Percentiles rank a stretch among this genome's conserved stretches.
phyloP scores from a whole-genome alignment of 208 protist genomes.

The Leishmania tarentolae region DNA sequence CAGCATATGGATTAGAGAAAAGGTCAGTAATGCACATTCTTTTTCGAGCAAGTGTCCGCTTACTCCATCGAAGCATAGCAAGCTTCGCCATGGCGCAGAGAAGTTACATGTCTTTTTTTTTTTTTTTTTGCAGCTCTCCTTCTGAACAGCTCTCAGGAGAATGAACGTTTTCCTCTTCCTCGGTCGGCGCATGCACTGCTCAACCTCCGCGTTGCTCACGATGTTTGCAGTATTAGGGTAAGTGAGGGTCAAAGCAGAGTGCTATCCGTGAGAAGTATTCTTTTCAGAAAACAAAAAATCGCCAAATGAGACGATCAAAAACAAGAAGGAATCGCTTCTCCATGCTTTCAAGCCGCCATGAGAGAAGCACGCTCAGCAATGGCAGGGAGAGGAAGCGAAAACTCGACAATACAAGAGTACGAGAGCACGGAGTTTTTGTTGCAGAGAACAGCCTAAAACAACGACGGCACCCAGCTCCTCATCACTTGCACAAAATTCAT shows the following conservation, averaged over 20 bases:
- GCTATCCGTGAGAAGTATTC: not conserved
- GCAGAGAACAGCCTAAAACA: slow-evolving; percentile 12
- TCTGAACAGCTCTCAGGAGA: not conserved
- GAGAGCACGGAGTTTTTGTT: not conserved
- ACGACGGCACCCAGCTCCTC: slow-evolving; percentile 25
- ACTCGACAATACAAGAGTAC: slow-evolving; percentile 2
- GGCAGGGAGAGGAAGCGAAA: not conserved
- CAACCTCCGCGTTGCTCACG: not conserved
- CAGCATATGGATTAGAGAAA: slow-evolving; percentile 1
- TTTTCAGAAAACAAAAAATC: not conserved
- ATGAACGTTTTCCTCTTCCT: not conserved
- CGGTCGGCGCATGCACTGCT: not conserved
- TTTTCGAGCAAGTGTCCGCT: not conserved
- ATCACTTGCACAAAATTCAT: slow-evolving; percentile 14
- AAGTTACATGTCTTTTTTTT: not conserved
- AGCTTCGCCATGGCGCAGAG: not conserved
- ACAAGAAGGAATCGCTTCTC: not conserved
- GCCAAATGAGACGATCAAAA: not conserved
- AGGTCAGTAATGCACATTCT: not conserved
- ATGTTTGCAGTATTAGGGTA: not conserved
- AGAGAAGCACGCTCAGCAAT: not conserved
- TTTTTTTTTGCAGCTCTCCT: not conserved
- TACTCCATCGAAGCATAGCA: not conserved
- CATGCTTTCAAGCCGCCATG: not conserved
- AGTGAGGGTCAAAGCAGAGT: not conserved